Percentiles rank a stretch among this genome's conserved stretches.
Evolutionary conservation across 805 yeast genomes (phyloP).

Genomic region (Candida glaebosa): DNA sequence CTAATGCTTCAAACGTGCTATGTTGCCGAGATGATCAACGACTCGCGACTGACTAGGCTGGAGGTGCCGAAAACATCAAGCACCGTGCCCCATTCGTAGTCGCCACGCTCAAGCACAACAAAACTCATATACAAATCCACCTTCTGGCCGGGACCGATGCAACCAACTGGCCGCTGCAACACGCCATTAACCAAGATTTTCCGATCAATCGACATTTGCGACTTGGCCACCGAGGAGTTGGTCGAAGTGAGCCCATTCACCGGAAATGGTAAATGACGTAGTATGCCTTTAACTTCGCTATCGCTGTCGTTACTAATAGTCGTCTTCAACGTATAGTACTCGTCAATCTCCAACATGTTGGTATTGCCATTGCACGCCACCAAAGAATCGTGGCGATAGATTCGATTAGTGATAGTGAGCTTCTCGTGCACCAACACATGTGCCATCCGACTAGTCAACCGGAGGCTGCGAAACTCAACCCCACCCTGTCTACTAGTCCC

Average conservation of each 20-base stretch:
- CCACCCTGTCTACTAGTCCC: slow-evolving; percentile 42
- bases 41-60: slow-evolving; percentile 24
- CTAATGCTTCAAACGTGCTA: too few species aligned
- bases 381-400: slow-evolving; percentile 10
- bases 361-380: slow-evolving; percentile 22
- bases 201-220: slow-evolving; percentile 44
- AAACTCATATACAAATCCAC: slow-evolving; percentile 49
- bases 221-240: slow-evolving; percentile 10
- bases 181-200: slow-evolving; percentile 70
- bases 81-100: slow-evolving; percentile 69
- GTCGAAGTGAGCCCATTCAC: slow-evolving; percentile 8
- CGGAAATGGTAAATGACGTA: slow-evolving; percentile 57
- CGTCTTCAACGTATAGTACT: slow-evolving; percentile 50
- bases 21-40: slow-evolving; percentile 26
- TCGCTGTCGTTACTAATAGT: slow-evolving; percentile 47
- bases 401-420: slow-evolving; percentile 39
- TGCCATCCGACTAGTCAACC: slow-evolving; percentile 61
- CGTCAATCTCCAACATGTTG: slow-evolving; percentile 39
- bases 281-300: slow-evolving; percentile 45
- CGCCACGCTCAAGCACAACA: slow-evolving; percentile 70
- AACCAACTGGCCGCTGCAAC: slow-evolving; percentile 52
- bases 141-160: slow-evolving; percentile 38
- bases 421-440: slow-evolving; percentile 48
- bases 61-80: slow-evolving; percentile 24
- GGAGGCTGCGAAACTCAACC: slow-evolving; percentile 63